Conservation (phyloP, 2,329 filamentous ascomycete genomes). For the Thielaviopsis ethacetica region DNA sequence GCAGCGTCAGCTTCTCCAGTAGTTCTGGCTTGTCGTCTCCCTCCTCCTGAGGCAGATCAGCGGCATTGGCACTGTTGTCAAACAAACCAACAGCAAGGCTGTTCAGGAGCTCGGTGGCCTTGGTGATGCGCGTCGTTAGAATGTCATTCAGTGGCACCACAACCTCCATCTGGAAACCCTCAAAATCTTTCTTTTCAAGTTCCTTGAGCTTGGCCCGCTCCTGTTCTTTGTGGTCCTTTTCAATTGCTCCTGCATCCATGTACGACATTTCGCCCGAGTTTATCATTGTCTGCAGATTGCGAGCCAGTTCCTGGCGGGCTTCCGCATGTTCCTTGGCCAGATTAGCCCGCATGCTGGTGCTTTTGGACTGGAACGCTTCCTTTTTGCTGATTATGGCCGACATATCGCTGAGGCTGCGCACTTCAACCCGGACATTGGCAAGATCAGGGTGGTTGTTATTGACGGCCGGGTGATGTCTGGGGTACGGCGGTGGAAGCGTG, state of each 20-base stretch:
- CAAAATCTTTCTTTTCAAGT: slow-evolving; percentile 64
- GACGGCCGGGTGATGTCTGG: slow-evolving; percentile 83
- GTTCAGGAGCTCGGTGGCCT: slow-evolving; percentile 50
- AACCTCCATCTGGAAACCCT: slow-evolving; percentile 66
- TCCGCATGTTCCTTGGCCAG: slow-evolving; percentile 31
- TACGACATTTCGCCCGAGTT: slow-evolving; percentile 64
- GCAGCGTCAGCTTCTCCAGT: slow-evolving; percentile 78
- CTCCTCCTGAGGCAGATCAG: slow-evolving; percentile 82
- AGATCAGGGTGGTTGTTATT: slow-evolving; percentile 92
- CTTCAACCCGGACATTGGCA: slow-evolving; percentile 55
- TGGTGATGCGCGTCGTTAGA: slow-evolving; percentile 56
- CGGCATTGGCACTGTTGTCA: slow-evolving; percentile 38
- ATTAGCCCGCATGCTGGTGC: slow-evolving; percentile 41
- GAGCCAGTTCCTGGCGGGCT: slow-evolving; percentile 47
- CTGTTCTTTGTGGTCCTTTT: slow-evolving; percentile 55
- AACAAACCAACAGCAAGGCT: slow-evolving; percentile 6
- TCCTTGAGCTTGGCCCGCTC: slow-evolving; percentile 57
- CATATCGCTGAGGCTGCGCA: slow-evolving; percentile 59
- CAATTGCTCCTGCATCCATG: slow-evolving; percentile 65
- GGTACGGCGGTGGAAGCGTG: slow-evolving; percentile 84
- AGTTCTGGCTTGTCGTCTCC: slow-evolving; percentile 90
- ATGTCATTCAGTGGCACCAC: slow-evolving; percentile 72
- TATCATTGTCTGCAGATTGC: slow-evolving; percentile 65
- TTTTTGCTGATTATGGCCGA: slow-evolving; percentile 55
- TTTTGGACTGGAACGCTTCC: slow-evolving; percentile 39